Evolutionary conservation across 2,329 filamentous ascomycete species (phyloP), one percentile per base, ranked within the genome.

Genomic region (Alternaria longipes): DNA sequence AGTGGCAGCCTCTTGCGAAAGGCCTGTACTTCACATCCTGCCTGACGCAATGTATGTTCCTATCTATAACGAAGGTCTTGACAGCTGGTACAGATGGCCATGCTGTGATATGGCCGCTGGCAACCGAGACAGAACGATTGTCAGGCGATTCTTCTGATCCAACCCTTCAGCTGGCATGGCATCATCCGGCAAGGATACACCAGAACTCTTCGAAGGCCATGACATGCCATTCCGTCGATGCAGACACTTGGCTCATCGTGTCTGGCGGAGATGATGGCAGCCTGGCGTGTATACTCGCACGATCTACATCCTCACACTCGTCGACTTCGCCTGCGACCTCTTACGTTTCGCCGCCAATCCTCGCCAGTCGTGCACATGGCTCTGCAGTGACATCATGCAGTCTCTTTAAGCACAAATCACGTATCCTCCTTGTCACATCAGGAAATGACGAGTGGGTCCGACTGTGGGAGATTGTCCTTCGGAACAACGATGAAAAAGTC

Each of bases 261-360:
- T 93, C 92, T 0, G 93, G 92, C 26, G 93, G 95, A 22, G 95
- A 99, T 70, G 95, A 98, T 77, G 95, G 95, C 63, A 90, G 90
- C 4, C 77, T 98, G 0, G 89, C 85, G 0, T 73, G 84, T 32
- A 68, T 84, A 28, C 56, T 67, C 38, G 57, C 50, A n/a, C 24
- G 24, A 22, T 26, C 54, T 51, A 8, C 53, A 3, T 12, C 40
- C 14, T 22, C 51, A 20, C 41, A 20, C 47, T 38, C 54, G 11
- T 20, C 36, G 6, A 8, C 42, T 59, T 34, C 74, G 68, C 40
- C 70, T 74, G 14, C 68, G 59, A 49, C 62, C 71, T 3, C 51
- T 30, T 53, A 59, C 26, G 40, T 32, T 8, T 54, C 52, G 11
- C 55, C 56, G 9, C 80, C 79, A 1, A 66, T 82, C 5, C 64